A percentile compares a stretch with the other conserved stretches of the same genome.
These are phyloP conservation scores for Eutypa lata DNA, from an alignment of 2,329 filamentous ascomycete species.

Conservation along the genomic window DNA sequence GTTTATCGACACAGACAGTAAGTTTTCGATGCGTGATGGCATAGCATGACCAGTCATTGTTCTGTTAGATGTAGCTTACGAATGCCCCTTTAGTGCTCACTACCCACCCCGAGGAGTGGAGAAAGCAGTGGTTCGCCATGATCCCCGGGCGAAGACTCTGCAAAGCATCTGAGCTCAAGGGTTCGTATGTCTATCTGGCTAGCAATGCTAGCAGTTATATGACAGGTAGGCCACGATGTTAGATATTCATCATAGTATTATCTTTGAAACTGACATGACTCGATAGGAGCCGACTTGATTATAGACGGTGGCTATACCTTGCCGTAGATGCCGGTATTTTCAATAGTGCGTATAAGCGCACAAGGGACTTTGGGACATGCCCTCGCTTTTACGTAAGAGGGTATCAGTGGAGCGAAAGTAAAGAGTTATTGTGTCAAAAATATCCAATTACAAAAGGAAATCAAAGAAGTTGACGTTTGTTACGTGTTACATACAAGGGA, in stretches of 20 bases:
- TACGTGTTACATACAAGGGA: no score
- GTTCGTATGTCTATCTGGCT: conserved; percentile 34
- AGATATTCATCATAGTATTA: not conserved
- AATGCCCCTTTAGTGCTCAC: conserved; percentile 21
- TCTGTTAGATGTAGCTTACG: not conserved
- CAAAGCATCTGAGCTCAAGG: conserved; percentile 31
- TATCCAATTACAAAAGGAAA: no score
- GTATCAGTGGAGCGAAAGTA: no score
- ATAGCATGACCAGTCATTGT: no score
- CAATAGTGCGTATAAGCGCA: no score
- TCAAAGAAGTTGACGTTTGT: no score
- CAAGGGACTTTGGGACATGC: no score
- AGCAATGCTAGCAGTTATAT: conserved; percentile 39
- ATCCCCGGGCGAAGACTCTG: conserved; percentile 27
- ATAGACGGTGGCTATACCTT: conserved; percentile 29
- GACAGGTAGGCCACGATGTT: conserved; percentile 26
- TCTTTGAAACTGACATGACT: not conserved
- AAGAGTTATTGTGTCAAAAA: no score
- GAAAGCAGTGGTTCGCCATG: conserved; percentile 27
- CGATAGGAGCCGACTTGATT: conserved; percentile 21
- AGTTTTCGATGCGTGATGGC: no score
- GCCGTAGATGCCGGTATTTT: no score
- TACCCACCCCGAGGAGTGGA: conserved; percentile 25
- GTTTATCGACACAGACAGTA: conserved; percentile 31
- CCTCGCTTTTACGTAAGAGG: no score